phyloP scores from a whole-genome alignment of 768 basidiomycete species.

The Amanita phalloides region DNA sequence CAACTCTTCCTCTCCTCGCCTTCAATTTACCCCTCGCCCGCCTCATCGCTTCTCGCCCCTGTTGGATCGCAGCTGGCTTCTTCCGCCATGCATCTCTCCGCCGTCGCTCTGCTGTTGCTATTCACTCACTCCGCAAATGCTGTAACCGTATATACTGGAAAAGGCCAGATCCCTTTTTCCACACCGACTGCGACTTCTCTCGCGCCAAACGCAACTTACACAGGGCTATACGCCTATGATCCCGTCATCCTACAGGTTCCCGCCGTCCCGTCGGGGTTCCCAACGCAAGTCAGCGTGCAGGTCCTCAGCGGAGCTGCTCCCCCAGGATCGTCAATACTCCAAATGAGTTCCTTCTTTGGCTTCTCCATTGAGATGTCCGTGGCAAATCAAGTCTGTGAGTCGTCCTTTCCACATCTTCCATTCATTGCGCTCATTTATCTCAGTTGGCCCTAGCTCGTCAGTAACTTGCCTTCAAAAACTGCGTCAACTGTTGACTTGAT shows the following conservation, averaged over 20 bases:
- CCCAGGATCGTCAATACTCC: constrained; percentile 25
- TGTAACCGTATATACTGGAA: constrained; percentile 26
- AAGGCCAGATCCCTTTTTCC: constrained; percentile 26
- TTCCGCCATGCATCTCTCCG: neutral
- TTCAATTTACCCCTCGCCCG: neutral
- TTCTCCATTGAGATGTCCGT: constrained; percentile 76
- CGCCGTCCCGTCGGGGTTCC: constrained; percentile 11
- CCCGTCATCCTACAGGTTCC: constrained; percentile 20
- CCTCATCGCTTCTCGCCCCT: neutral
- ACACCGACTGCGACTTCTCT: constrained; percentile 32
- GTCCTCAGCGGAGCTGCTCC: neutral
- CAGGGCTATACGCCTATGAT: constrained; percentile 21
- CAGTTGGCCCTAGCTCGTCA: constrained; percentile 42
- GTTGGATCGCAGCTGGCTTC: neutral
- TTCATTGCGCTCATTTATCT: neutral
- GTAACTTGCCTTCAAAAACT: constrained; percentile 15
- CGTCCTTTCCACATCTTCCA: neutral
- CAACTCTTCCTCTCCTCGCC: neutral
- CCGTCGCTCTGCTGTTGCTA: neutral
- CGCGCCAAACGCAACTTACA: constrained; percentile 31
- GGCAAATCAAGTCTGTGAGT: constrained; percentile 34
- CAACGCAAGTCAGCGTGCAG: constrained; percentile 5
- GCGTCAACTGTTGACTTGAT: neutral
- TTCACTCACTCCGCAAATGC: neutral
- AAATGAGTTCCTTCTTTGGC: constrained; percentile 50